These are phyloP conservation scores for Wickerhamomyces alni DNA, from an alignment of 805 yeast species.

Conservation along the genomic window DNA sequence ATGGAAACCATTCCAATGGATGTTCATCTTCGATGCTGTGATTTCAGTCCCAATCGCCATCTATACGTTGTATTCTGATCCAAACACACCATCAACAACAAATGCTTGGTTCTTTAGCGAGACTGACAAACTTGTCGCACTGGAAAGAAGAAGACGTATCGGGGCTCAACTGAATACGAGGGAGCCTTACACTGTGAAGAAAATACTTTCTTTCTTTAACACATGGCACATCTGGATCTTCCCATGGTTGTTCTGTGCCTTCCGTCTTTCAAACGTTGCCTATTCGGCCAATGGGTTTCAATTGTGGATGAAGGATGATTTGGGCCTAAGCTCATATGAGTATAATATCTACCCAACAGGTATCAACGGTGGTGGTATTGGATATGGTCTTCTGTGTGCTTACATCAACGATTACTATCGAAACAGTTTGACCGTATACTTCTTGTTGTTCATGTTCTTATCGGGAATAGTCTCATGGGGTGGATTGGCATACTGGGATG, in stretches of 20 bases:
- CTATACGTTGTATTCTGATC: conserved; percentile 35
- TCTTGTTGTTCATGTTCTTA: conserved; percentile 31
- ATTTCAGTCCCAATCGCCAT: conserved; percentile 34
- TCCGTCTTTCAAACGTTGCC: conserved; percentile 22
- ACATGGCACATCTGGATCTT: conserved; percentile 47
- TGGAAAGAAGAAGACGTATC: conserved; percentile 38
- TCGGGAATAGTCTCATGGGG: conserved; percentile 35
- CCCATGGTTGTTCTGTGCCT: conserved; percentile 25
- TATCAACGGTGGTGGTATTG: conserved; percentile 34
- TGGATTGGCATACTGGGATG: conserved; percentile 40
- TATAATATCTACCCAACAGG: conserved; percentile 39
- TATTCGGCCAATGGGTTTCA: conserved; percentile 36
- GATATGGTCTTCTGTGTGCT: conserved; percentile 29
- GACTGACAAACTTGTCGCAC: conserved; percentile 36
- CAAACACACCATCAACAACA: conserved; percentile 36
- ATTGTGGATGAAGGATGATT: conserved; percentile 38
- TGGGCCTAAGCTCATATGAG: conserved; percentile 26
- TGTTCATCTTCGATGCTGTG: conserved; percentile 38
- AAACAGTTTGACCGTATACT: conserved; percentile 30
- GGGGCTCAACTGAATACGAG: conserved; percentile 39
- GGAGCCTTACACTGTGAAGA: conserved; percentile 33
- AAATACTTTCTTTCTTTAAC: conserved; percentile 34
- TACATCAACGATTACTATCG: conserved; percentile 32
- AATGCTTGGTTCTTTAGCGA: conserved; percentile 31
- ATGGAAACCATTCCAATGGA: conserved; percentile 33